These are phyloP conservation scores for Eutypa lata DNA, from an alignment of 2,329 filamentous ascomycete species.

Conservation along the genomic window DNA sequence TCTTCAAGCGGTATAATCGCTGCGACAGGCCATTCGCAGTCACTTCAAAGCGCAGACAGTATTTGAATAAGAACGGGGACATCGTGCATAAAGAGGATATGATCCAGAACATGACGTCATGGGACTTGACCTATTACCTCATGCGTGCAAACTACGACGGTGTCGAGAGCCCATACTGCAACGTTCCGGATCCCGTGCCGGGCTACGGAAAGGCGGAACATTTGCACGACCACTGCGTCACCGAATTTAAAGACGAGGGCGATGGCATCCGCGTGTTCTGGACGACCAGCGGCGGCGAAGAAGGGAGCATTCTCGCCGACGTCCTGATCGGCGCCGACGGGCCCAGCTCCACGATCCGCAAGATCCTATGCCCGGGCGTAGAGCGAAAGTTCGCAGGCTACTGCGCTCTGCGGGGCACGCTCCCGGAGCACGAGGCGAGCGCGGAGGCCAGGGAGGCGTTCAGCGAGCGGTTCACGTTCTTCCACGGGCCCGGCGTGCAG, in stretches of 20 bases:
- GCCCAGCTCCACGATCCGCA: conserved; percentile 35
- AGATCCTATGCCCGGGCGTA: conserved; percentile 26
- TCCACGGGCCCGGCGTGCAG: conserved; percentile 34
- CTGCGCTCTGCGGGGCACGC: conserved; percentile 39
- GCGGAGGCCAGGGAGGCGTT: conserved; percentile 30
- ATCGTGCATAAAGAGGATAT: conserved; percentile 30
- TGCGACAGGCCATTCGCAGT: conserved; percentile 31
- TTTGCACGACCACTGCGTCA: conserved; percentile 32
- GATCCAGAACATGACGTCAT: conserved; percentile 44
- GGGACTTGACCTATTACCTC: conserved; percentile 43
- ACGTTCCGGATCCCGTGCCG: conserved; percentile 20
- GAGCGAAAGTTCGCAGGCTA: conserved; percentile 36
- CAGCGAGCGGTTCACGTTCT: conserved; percentile 37
- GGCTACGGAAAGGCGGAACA: conserved; percentile 28
- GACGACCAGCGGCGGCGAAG: conserved; percentile 28
- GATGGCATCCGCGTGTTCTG: conserved; percentile 28
- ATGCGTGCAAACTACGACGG: conserved; percentile 44
- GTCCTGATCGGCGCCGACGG: conserved; percentile 43
- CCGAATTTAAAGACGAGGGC: conserved; percentile 21
- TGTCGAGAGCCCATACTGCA: conserved; percentile 26
- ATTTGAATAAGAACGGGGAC: conserved; percentile 30
- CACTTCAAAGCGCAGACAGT: conserved; percentile 27
- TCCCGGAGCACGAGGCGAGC: conserved; percentile 35
- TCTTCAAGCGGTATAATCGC: conserved; percentile 38
- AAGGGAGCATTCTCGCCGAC: conserved; percentile 29